phyloP scores from a whole-genome alignment of 768 basidiomycete species.

The Agaricus sinodeliciosus region DNA sequence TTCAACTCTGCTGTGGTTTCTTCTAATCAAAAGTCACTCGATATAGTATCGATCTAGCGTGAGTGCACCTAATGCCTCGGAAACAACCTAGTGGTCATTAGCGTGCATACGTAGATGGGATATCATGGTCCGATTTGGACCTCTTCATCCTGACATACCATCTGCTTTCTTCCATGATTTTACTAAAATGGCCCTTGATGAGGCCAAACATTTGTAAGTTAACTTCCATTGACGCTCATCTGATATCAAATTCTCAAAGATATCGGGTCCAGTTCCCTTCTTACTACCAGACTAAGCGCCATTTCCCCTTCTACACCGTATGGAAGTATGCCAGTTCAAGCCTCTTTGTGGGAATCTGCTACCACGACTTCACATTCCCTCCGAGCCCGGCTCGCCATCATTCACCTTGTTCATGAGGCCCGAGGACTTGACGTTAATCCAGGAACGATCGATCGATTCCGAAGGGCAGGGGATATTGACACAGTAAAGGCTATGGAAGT shows the following conservation, averaged over 20 bases:
- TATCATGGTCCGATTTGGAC: slow-evolving; percentile 74
- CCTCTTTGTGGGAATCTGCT: slow-evolving; percentile 77
- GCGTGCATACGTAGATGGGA: slow-evolving; percentile 52
- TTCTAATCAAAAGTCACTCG: neutral
- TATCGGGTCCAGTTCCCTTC: slow-evolving; percentile 35
- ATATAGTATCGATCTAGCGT: slow-evolving; percentile 68
- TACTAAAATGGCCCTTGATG: slow-evolving; percentile 79
- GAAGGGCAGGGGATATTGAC: slow-evolving; percentile 56
- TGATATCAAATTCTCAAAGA: neutral
- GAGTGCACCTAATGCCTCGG: slow-evolving; percentile 19
- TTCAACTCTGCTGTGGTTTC: neutral
- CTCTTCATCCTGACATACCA: slow-evolving; percentile 51
- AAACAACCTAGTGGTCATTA: neutral
- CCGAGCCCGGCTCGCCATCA: slow-evolving; percentile 69
- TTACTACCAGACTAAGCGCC: slow-evolving; percentile 53
- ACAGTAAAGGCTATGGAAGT: slow-evolving; percentile 65
- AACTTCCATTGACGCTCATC: neutral
- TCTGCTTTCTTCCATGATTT: slow-evolving; percentile 78
- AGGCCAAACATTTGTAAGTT: slow-evolving; percentile 71
- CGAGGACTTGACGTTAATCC: slow-evolving; percentile 83
- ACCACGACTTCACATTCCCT: slow-evolving; percentile 59
- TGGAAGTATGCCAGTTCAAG: slow-evolving; percentile 69
- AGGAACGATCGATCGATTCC: slow-evolving; percentile 66
- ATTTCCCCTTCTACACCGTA: slow-evolving; percentile 64
- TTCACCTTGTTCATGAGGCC: slow-evolving; percentile 83